Base-by-base conservation (phyloP, 148 eudicot genomes). In the Spergularia marina region DNA sequence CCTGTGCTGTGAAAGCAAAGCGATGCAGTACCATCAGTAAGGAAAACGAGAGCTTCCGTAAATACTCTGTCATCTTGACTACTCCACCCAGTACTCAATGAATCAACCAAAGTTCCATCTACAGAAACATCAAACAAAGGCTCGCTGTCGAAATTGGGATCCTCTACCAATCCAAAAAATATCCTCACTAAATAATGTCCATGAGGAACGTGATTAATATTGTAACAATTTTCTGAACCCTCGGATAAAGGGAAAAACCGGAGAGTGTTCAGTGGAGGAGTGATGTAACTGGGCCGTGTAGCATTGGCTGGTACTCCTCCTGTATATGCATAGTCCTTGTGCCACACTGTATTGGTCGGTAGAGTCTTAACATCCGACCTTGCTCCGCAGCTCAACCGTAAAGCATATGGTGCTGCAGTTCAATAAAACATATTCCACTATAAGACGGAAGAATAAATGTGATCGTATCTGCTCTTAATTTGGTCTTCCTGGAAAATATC, bases 1-100 rank as follows among this genome's bases (percentile, higher is more conserved):
- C 99, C 99, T 13, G 99, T 96, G 79, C 99, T 91, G 57, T 96
- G 99, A 84, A 96, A 92, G 86, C 99, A 96, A 72, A 96, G 76
- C 18, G 97, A 82, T 21, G 90, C 90, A 10, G 90, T 85, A 41
- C 91, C 87, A 75, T 83, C 88, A 30, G 79, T 71, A 40, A 96
- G 89, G 85, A 89, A 92, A 71, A 89, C 83, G 53, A 92, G 74
- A 52, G 90, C 90, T 83, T 96, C 99, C 41, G 93, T 84, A 74
- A 91, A 96, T 34, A 90, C 94, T 54, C 76, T 86, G 76, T 88
- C 89, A 71, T 90, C 94, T 44, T 88, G 83, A 74, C 74, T 86
- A 78, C 93, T 96, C 99, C 99, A 96, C 62, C 98, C 98, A 21
- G 94, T 67, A 44, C 76, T 83, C 78, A 96, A 77, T 64, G 99